A percentile compares a stretch with the other conserved stretches of the same genome.
Conservation (phyloP, 2,329 filamentous ascomycete species). For the Domatiomyces catenatus region DNA sequence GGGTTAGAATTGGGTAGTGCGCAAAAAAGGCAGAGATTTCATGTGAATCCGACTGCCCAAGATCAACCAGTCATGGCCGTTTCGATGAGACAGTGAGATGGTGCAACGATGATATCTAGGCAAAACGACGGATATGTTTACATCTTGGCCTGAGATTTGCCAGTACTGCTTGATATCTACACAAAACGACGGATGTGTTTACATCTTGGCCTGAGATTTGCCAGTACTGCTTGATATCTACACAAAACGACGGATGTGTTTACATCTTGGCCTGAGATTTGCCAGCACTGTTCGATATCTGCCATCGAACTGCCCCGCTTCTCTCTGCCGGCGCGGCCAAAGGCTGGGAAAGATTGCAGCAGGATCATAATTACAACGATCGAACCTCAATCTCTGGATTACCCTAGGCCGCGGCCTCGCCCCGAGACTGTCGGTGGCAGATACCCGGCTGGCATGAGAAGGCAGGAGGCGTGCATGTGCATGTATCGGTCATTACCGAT, state of each 20-base stretch:
- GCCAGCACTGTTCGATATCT: background rate
- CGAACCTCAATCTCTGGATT: background rate
- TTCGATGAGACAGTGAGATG: constrained; percentile 9
- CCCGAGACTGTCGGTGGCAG: background rate
- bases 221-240: too few species aligned
- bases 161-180: too few species aligned
- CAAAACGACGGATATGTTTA: too few species aligned
- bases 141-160: too few species aligned
- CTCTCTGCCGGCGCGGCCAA: too few species aligned
- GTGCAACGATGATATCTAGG: background rate
- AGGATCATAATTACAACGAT: background rate
- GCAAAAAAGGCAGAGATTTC: constrained; percentile 11
- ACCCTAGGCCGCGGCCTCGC: background rate
- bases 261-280: background rate
- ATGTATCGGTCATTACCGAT: background rate
- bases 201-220: too few species aligned
- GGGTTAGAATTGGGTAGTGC: constrained; percentile 9
- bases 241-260: background rate
- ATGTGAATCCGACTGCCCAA: background rate
- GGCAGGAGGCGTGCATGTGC: background rate
- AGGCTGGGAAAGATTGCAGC: background rate
- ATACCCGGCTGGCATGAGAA: background rate
- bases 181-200: too few species aligned
- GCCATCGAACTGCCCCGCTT: background rate
- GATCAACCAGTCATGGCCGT: constrained; percentile 10